Evolutionary conservation across 371 early-diverging fungal species (phyloP), one percentile per base, ranked within the genome.

Genomic region (Syncephalastrum sp.): DNA sequence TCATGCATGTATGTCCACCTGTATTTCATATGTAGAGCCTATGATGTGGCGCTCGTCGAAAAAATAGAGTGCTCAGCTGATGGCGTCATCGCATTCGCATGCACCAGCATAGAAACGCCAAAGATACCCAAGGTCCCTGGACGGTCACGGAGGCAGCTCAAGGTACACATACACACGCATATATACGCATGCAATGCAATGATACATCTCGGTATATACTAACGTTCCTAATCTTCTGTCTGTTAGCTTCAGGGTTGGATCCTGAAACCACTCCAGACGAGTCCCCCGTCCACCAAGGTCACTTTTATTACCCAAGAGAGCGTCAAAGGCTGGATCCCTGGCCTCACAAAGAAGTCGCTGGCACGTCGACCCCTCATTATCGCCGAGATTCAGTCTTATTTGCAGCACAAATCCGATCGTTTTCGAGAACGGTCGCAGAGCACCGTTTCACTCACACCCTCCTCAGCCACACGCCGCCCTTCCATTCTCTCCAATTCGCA

Each of bases 11-110:
- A 16, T 19, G 19, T 14, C 17, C 38, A 17, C 44, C 45, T 17
- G 25, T 48, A 14, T 47, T 41, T 27, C 43, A 25, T 38, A 48
- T 50, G 14, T 41, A 86, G 84, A 61, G 70, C 82, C 3, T 68
- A 80, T 33, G 88, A 88, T 58, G 64, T 85, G 19, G 74, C 85
- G 8, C 56, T 86, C 46, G 82, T 88, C 41, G 88, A 88, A 62
- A 70, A 82, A 54, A 82, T 82, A 24, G 85, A 86, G 52, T 81
- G 82, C 16, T 72, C 75, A 42, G 63, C 71, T 3, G 81, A 77
- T 43, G 86, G 86, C 14, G 82, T 82, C 19, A 88, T 88, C 50
- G 59, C 77, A 29, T 84, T 87, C 67, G 87, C 81, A 1, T 81
- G 82, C 48, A 82, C 86, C 6, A 86, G 86, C 43, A 75, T 84